Percentiles rank a stretch among this genome's conserved stretches.
Conservation (phyloP, 371 early-diverging fungal genomes). For the Entomophthora muscae region DNA sequence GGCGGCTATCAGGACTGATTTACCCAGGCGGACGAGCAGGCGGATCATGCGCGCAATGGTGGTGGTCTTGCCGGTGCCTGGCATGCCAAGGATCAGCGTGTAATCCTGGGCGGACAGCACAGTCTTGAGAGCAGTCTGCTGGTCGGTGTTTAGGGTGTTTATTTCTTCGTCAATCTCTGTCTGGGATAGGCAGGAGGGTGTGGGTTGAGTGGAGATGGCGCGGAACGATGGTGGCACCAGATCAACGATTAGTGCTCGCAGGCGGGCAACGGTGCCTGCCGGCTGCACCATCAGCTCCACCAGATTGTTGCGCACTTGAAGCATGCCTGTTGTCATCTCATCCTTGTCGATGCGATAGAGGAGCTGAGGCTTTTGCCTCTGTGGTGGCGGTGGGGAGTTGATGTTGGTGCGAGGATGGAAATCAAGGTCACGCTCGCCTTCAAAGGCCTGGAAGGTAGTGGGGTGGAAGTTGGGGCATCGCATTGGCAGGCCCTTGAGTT, state of each 20-base stretch:
- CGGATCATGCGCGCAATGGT: slow-evolving; percentile 73
- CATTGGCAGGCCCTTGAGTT: slow-evolving; percentile 9
- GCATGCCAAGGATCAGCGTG: slow-evolving; percentile 93
- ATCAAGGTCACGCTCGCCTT: not conserved
- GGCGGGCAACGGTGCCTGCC: slow-evolving; percentile 23
- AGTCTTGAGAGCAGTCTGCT: slow-evolving; percentile 31
- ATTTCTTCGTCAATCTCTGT: slow-evolving; percentile 1
- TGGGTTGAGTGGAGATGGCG: not conserved
- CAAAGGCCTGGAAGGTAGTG: not conserved
- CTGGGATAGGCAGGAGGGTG: not conserved
- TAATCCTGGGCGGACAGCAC: slow-evolving; percentile 64
- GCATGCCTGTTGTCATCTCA: slow-evolving; percentile 45
- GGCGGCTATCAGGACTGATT: slow-evolving; percentile 78
- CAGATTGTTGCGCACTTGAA: slow-evolving; percentile 50
- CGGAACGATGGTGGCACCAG: slow-evolving; percentile 42
- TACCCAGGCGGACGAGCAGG: slow-evolving; percentile 41
- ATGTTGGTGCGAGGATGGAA: not conserved
- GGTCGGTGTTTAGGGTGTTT: slow-evolving; percentile 40
- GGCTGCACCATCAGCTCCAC: slow-evolving; percentile 36
- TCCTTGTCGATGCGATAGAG: slow-evolving; percentile 73
- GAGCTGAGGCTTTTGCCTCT: not conserved
- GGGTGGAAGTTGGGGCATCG: slow-evolving; percentile 17
- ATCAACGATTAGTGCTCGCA: slow-evolving; percentile 64
- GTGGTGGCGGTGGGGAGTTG: not conserved
- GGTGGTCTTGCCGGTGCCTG: slow-evolving; percentile 97